Evolutionary conservation across 2,329 filamentous ascomycete genomes (phyloP).

Genomic region (Trichoderma breve): DNA sequence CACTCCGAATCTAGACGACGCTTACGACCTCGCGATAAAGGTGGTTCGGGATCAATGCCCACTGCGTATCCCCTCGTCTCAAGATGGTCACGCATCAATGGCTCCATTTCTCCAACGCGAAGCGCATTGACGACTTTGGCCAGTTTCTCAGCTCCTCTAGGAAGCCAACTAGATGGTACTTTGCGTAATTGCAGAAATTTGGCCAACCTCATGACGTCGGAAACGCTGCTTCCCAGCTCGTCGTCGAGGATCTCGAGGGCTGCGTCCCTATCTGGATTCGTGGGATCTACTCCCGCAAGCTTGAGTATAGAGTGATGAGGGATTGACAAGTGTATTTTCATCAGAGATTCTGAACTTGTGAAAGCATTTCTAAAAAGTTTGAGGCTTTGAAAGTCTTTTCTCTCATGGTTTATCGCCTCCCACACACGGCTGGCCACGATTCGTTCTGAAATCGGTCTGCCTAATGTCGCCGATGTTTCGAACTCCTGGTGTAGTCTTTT

Average conservation of each 20-base stretch:
- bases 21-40: neutral
- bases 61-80: neutral
- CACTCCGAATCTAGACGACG: neutral
- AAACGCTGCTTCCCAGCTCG: neutral
- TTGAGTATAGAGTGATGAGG: neutral
- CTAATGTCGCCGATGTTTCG: fast-evolving
- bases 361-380: neutral
- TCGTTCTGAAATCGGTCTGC: neutral
- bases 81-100: neutral
- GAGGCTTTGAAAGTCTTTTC: neutral
- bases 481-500: neutral
- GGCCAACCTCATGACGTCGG: neutral
- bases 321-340: neutral
- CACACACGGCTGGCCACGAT: neutral
- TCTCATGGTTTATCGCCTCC: neutral
- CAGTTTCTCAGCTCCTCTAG: neutral
- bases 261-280: neutral
- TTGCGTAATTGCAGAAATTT: neutral
- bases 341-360: neutral
- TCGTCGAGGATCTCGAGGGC: neutral
- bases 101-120: neutral
- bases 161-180: neutral
- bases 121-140: neutral
- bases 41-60: neutral
- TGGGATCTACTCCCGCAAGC: neutral